Base-by-base conservation (phyloP, 176 grass and related monocot genomes). In the Miscanthus lutarioriparius region DNA sequence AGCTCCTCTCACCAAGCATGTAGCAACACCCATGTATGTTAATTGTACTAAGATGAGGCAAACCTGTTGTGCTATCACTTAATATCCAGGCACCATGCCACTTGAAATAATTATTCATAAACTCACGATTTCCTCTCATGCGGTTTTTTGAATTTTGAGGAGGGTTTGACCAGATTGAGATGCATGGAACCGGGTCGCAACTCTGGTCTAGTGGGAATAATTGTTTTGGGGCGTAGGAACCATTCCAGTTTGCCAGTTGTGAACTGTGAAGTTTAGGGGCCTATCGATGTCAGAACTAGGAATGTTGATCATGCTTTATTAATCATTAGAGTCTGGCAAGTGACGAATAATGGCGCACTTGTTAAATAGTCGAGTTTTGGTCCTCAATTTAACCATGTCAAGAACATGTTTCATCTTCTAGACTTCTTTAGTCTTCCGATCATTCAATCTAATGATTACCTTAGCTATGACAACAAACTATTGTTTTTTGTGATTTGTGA, bases 381-480 rank as follows among this genome's bases (percentile, higher is more conserved):
- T 40, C 66, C 72, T 53, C 53, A 53, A n/a, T 30, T 33, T 10
- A 78, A 78, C 49, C 86, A 78, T 83, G 64, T 45, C 59, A 36
- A 28, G 51, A n/a, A 72, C 54, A 78, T 72, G 67, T 48, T 88
- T 78, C 17, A 58, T 67, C 54, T 83, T n/a, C 74, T 43, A 32
- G 62, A 48, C 30, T 45, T 26, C 23, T 78, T 53, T 79, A 83
- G 23, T 56, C 44, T n/a, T 59, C 58, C 87, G 79, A 74, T 56
- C 27, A 82, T 56, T 51, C 41, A 28, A 10, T 25, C 3, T 27
- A 76, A 54, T 53, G 8, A 75, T 85, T 30, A 37, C 27, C 4
- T 69, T 36, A 36, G 37, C 37, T 30, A 30, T 30, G 28, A 30
- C 28, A 30, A 30, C 28, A 30, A 30, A 30, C 28, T 30, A 30